Base-by-base conservation (phyloP, 2,329 filamentous ascomycete genomes). In the Alternaria sp. region DNA sequence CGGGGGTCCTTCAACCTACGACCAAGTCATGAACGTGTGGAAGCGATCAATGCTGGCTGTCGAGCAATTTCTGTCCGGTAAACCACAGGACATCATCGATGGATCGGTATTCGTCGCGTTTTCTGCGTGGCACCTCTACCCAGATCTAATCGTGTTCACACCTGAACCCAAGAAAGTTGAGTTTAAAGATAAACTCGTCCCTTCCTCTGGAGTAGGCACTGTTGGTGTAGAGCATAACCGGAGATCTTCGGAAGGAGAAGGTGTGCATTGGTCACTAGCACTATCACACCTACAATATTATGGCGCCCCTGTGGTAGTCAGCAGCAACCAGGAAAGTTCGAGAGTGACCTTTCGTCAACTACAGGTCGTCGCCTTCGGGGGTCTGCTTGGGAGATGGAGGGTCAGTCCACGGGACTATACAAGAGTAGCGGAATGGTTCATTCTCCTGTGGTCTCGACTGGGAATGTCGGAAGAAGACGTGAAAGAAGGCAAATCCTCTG, bases 101-200 rank as follows among this genome's bases (percentile, higher is more conserved):
- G 66, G 66, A 28, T 55, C 58, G 3, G 28, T 59, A 3, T 46
- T 69, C 3, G n/a, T 71, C 2, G 68, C 53, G 6, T 18, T 71
- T 14, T 51, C 64, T 6, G 44, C 68, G 14, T 71, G 66, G 68
- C 68, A 71, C 47, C 49, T 71, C 2, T 71, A 69, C 50, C 68
- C 68, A 0, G 43, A 69, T n/a, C 55, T 71, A 37, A 30, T 49
- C 8, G 33, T 67, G 4, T 47, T 61, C 14, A 53, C 45, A 18
- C 15, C 45, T 20, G 21, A 3, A 37, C 11, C 21, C 6, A 46
- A 14, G 15, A 25, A 25, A 23, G 15, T 46, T 5, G 14, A 15
- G 7, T 46, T 46, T 2, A 46, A 5, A 46, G 44, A 46, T 5
- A 25, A 25, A 9, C 21, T 46, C 11, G 4, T 46, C 20, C 21